Evolutionary conservation across 768 basidiomycete genomes (phyloP), one percentile per base, ranked within the genome.

Genomic region (Boletellus emodensis): DNA sequence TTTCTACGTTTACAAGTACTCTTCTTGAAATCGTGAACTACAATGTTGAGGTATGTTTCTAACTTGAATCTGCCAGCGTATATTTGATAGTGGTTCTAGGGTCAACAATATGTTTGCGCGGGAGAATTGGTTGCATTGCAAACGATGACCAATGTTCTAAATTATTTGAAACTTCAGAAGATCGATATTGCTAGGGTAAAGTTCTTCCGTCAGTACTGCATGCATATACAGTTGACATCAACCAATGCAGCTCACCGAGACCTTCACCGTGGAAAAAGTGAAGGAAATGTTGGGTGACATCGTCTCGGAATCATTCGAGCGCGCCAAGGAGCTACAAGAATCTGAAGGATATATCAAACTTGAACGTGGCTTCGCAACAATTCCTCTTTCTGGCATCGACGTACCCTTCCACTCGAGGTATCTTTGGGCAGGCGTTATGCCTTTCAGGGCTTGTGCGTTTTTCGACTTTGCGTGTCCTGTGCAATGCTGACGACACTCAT

Each of bases 341-440:
- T 75, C 78, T 18, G 87, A 93, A 52, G 95, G 94, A 8, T 83
- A 89, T 59, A 91, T 99, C 72, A 87, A 87, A 61, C 83, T 99
- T 45, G 95, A 99, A 60, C 90, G 96, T 61, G 96, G 96, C 8
- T 96, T 94, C 60, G 95, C 95, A 1, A 94, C 93, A 17, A 94
- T 94, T 51, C 93, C 92, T 37, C 79, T 95, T 35, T 91, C 94
- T 35, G 95, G 95, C 54, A 97, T 99, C 60, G 96, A 98, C 61
- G 96, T 99, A 1, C 96, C 96, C 4, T 99, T 99, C 90, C 96
- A 99, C 70, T 98, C 96, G 4, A 88, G 94, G 52, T 99, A 98
- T 71, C 81, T 99, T 35, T 99, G 96, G 96, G 94, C 94, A 14
- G 94, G 94, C 65, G 94, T 96, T 26, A 79, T 95, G 84, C 91